Percentiles rank a stretch among this genome's conserved stretches.
These are phyloP conservation scores for Daldinia caldariorum DNA, from an alignment of 495 filamentous ascomycete species.

Conservation along the genomic window DNA sequence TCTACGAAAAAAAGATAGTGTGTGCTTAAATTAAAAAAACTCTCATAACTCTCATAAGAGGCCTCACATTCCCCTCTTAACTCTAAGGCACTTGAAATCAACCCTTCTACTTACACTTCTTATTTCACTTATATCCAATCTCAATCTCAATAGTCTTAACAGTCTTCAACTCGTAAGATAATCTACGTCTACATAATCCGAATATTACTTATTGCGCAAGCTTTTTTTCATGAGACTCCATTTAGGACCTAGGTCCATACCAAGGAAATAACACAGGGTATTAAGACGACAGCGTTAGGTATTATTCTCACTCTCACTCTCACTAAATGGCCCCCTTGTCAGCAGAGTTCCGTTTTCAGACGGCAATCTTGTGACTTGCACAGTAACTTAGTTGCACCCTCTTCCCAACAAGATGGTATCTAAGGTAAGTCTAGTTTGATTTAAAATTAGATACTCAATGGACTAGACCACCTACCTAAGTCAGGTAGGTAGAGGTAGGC, in stretches of 20 bases:
- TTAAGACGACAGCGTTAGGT: neutral
- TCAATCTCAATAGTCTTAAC: neutral
- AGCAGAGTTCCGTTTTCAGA: neutral
- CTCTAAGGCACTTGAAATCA: neutral
- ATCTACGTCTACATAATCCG: neutral
- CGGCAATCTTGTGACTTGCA: conserved; percentile 1
- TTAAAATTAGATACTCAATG: neutral
- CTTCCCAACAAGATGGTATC: neutral
- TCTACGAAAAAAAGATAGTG: neutral
- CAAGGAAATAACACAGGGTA: neutral
- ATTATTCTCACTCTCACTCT: neutral
- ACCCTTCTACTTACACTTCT: conserved; percentile 1
- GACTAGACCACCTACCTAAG: neutral
- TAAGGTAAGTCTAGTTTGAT: neutral
- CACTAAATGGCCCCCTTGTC: neutral
- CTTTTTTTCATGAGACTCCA: no score
- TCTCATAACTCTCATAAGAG: conserved; percentile 25
- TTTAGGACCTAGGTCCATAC: no score
- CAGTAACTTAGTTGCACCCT: neutral
- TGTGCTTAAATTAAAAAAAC: neutral
- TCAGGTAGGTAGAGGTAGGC: neutral
- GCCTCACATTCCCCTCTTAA: conserved; percentile 8
- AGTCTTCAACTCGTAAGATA: neutral
- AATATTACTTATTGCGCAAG: neutral
- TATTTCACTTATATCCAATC: neutral